Percentiles rank a stretch among this genome's conserved stretches.
Evolutionary conservation across 2,329 filamentous ascomycete species (phyloP).

Genomic region (Cladosporium sp.): DNA sequence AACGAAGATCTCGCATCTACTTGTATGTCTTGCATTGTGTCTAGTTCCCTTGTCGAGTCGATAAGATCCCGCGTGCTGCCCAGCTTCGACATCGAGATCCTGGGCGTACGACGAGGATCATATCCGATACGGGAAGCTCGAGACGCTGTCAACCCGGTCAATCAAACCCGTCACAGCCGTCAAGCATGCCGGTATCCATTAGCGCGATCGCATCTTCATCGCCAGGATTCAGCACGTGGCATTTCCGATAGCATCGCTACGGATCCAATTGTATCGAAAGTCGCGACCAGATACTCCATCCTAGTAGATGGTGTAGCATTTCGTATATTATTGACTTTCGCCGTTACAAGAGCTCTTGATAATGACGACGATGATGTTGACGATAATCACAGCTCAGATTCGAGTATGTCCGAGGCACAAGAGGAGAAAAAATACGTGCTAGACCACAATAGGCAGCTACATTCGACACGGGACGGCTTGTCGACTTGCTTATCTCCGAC

Average conservation of each 20-base stretch:
- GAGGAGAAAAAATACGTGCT: neutral
- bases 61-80: constrained; percentile 10
- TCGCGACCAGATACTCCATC: neutral
- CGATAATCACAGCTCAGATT: neutral
- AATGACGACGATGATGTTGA: neutral
- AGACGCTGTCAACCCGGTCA: neutral
- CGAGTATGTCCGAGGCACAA: neutral
- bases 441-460: constrained; percentile 2
- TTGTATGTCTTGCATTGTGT: neutral
- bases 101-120: neutral
- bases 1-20: neutral
- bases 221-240: neutral
- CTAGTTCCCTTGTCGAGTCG: neutral
- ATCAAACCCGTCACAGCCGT: neutral
- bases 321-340: neutral
- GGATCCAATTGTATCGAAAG: neutral
- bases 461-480: neutral
- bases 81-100: neutral
- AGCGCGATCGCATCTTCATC: constrained; percentile 3
- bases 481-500: constrained; percentile 3
- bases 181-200: constrained; percentile 6
- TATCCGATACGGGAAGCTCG: constrained; percentile 6
- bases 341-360: neutral
- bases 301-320: neutral
- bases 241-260: neutral